These are phyloP conservation scores for Gardenia jasminoides DNA, from an alignment of 257 asterid species.

Conservation along the genomic window DNA sequence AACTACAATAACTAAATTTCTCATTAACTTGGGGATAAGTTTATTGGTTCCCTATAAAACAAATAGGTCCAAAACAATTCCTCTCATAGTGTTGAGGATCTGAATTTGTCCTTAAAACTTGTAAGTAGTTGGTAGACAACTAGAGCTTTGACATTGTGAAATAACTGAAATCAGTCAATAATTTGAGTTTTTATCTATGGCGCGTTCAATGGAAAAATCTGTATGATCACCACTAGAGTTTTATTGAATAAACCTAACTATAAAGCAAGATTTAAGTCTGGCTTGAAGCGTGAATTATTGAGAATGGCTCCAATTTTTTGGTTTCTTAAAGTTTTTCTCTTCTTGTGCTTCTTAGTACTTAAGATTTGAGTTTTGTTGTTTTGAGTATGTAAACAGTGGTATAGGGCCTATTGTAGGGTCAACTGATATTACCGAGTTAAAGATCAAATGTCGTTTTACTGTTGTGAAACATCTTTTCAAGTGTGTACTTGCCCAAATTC, in stretches of 20 bases:
- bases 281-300: too few relatives aligned
- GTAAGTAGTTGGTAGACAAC: too few relatives aligned
- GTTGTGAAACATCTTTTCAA: neutral
- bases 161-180: too few relatives aligned
- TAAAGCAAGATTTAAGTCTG: neutral
- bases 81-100: neutral
- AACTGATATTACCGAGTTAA: neutral
- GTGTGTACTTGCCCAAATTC: neutral
- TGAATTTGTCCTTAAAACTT: too few relatives aligned
- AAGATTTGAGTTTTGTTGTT: neutral
- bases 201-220: too few relatives aligned
- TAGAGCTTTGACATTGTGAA: too few relatives aligned
- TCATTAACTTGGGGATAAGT: too few relatives aligned
- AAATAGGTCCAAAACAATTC: neutral
- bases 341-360: neutral
- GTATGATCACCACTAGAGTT: too few relatives aligned
- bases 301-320: too few relatives aligned
- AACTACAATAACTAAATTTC: neutral
- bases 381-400: neutral
- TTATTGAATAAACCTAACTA: neutral
- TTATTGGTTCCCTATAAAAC: neutral
- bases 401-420: neutral
- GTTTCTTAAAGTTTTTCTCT: too few relatives aligned
- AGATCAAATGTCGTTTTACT: neutral
- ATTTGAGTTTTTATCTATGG: too few relatives aligned